phyloP scores from a whole-genome alignment of 2,329 filamentous ascomycete genomes.

The Microcyclospora pomicola region DNA sequence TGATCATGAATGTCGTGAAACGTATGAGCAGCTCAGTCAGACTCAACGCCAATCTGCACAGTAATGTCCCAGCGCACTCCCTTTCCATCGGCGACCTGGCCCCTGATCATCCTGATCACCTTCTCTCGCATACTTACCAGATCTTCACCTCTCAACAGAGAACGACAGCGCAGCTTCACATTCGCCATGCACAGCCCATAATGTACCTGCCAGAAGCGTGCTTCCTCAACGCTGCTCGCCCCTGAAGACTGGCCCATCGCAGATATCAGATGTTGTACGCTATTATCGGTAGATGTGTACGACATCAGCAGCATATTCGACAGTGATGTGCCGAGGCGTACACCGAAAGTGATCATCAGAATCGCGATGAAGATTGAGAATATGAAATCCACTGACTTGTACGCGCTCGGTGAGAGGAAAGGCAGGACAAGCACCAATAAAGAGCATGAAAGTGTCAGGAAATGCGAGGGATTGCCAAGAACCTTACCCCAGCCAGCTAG shows the following conservation, averaged over 20 bases:
- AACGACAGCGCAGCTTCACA: conserved; percentile 58
- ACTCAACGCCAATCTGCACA: conserved; percentile 41
- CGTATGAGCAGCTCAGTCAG: conserved; percentile 3
- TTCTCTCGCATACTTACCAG: conserved; percentile 59
- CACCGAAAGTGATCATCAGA: conserved; percentile 77
- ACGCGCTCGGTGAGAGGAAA: conserved; percentile 65
- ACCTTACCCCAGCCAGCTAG: conserved; percentile 70
- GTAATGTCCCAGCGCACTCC: conserved; percentile 88
- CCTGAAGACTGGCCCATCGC: conserved; percentile 72
- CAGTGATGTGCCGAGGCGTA: conserved; percentile 69
- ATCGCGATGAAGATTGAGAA: conserved; percentile 71
- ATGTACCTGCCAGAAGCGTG: conserved; percentile 96
- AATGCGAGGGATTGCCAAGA: conserved; percentile 90
- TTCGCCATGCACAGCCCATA: conserved; percentile 96
- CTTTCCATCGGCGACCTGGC: conserved; percentile 68
- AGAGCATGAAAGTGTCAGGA: conserved; percentile 81
- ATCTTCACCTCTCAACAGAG: conserved; percentile 51
- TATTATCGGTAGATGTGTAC: conserved; percentile 37
- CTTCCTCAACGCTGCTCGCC: conserved; percentile 69
- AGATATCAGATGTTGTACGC: conserved; percentile 58
- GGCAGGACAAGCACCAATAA: conserved; percentile 67
- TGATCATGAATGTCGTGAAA: not conserved
- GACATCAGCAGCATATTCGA: conserved; percentile 95
- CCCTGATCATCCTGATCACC: conserved; percentile 66
- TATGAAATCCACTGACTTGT: conserved; percentile 68